phyloP scores from a whole-genome alignment of 2,329 filamentous ascomycete species.

The Xylariaceae sp. region DNA sequence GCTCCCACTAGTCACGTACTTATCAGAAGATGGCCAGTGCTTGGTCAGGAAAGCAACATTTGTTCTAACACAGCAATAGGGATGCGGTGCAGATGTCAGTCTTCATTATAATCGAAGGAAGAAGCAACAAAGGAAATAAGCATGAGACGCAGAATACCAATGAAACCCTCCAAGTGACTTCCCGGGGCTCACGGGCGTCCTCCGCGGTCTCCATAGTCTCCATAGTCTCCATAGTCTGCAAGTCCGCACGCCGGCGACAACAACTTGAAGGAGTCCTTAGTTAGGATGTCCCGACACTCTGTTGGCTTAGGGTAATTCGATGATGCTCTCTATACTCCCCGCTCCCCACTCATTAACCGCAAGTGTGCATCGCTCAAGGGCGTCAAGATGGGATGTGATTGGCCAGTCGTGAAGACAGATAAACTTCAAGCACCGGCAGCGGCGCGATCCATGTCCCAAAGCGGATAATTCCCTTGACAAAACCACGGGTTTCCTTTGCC shows the following conservation, averaged over 20 bases:
- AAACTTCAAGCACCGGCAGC: neutral
- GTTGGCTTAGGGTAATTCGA: too few relatives aligned
- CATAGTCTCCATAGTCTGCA: neutral
- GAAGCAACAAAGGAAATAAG: neutral
- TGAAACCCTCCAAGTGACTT: neutral
- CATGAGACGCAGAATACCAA: neutral
- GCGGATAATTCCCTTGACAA: neutral
- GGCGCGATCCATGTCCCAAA: neutral
- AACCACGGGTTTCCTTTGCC: slow-evolving; percentile 7
- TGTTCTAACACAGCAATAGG: neutral
- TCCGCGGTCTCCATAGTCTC: neutral
- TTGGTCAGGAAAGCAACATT: neutral
- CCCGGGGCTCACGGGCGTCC: neutral
- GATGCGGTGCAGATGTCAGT: neutral
- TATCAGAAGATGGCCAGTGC: neutral
- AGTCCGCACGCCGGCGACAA: too few relatives aligned
- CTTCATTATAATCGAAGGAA: neutral
- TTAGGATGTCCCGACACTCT: too few relatives aligned
- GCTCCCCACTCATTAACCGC: too few relatives aligned
- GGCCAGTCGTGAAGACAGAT: too few relatives aligned
- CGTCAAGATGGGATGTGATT: too few relatives aligned
- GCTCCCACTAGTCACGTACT: neutral
- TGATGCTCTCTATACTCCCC: too few relatives aligned
- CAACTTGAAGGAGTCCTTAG: too few relatives aligned
- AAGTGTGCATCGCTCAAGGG: too few relatives aligned